Conservation (phyloP, 495 filamentous ascomycete genomes). For the Beverwykella pulmonaria region DNA sequence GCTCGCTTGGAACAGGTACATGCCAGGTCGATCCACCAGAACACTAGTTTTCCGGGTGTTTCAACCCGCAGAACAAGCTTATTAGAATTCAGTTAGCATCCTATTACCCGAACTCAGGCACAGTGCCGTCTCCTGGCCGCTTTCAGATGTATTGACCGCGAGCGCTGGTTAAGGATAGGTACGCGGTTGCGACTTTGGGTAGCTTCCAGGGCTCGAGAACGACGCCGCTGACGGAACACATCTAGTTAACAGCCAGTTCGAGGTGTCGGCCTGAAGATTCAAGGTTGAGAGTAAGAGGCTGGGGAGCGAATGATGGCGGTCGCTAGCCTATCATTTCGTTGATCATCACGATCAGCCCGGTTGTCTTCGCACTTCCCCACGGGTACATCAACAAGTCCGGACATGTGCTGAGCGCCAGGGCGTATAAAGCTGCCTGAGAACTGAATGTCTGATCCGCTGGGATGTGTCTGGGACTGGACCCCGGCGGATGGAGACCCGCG, state of each 20-base stretch:
- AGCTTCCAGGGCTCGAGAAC: neutral
- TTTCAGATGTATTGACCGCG: conserved; percentile 15
- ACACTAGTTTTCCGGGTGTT: conserved; percentile 9
- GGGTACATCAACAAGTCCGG: conserved; percentile 16
- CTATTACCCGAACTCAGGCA: conserved; percentile 22
- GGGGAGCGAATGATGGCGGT: conserved; percentile 6
- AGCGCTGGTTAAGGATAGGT: conserved; percentile 6
- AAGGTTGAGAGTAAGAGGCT: neutral
- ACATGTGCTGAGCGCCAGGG: neutral
- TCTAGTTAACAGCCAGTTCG: neutral
- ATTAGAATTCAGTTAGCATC: conserved; percentile 18
- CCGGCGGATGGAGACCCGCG: conserved; percentile 22
- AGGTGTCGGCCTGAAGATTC: neutral
- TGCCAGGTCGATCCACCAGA: conserved; percentile 17
- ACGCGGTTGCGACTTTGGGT: neutral
- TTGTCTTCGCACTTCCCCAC: conserved; percentile 37
- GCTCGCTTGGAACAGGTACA: conserved; percentile 14
- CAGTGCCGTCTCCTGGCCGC: conserved; percentile 11
- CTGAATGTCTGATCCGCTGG: conserved; percentile 6
- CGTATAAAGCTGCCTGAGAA: conserved; percentile 25
- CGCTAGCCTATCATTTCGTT: conserved; percentile 16
- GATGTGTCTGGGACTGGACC: neutral
- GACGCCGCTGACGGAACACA: neutral
- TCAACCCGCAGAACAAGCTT: conserved; percentile 15
- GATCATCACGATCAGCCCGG: conserved; percentile 32